A percentile compares a stretch with the other conserved stretches of the same genome.
Conservation (phyloP, 1,139 yeast species). For the Candida pseudoviswanathii region DNA sequence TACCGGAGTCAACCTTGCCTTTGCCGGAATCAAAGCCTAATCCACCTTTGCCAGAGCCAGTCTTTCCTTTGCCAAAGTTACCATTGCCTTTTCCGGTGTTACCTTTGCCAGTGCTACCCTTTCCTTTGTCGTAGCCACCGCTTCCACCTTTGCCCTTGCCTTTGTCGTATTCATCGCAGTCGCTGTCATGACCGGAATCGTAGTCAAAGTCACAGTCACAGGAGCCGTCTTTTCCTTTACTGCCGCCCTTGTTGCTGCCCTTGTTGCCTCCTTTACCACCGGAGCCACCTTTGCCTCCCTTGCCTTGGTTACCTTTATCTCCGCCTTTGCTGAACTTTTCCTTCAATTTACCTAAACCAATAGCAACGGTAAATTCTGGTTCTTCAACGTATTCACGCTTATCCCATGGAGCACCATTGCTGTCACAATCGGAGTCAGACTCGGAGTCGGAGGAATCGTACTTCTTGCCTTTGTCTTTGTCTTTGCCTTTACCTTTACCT, state of each 20-base stretch:
- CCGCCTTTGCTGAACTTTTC: conserved; percentile 5
- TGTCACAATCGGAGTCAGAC: not conserved
- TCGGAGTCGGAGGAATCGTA: not conserved
- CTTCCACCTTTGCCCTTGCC: not conserved
- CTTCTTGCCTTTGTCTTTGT: not conserved
- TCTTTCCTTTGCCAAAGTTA: not conserved
- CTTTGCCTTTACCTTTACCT: not conserved
- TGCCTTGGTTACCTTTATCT: conserved; percentile 7
- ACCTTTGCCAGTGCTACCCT: not conserved
- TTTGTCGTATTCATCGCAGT: not conserved
- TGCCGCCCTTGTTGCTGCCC: conserved; percentile 1
- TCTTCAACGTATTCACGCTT: conserved; percentile 4
- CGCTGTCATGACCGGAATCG: not conserved
- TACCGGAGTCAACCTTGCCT: not conserved
- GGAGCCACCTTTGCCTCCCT: conserved; percentile 6
- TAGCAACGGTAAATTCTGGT: conserved; percentile 2
- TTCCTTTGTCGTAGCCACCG: not conserved
- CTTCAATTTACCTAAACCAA: conserved; percentile 10
- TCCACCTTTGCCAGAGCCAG: not conserved
- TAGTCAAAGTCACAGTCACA: conserved; percentile 1
- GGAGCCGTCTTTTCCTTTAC: not conserved
- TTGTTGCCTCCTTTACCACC: conserved; percentile 2
- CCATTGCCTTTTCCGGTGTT: not conserved
- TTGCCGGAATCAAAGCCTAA: not conserved
- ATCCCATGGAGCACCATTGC: conserved; percentile 2